A percentile compares a stretch with the other conserved stretches of the same genome.
phyloP scores from a whole-genome alignment of 257 asterid genomes.

The Fraxinus americana region DNA sequence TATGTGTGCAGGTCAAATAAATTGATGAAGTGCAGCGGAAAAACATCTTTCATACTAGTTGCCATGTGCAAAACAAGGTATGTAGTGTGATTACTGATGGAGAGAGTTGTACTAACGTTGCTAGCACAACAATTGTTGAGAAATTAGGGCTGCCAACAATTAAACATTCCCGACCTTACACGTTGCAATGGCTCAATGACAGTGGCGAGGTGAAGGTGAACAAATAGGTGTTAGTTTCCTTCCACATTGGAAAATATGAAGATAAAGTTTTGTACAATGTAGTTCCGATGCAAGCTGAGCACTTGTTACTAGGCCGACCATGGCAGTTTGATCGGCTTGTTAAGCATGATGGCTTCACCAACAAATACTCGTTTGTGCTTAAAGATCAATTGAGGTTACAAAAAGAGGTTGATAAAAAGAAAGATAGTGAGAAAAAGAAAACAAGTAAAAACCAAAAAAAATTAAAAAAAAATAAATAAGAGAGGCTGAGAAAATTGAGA shows the following conservation, averaged over 20 bases:
- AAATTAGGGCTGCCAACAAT: too few species aligned
- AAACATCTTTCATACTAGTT: too few species aligned
- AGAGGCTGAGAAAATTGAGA: background rate
- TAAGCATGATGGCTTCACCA: background rate
- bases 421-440: background rate
- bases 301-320: constrained; percentile 20
- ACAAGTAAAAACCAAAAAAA: background rate
- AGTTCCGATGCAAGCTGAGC: constrained; percentile 4
- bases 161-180: background rate
- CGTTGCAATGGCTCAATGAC: constrained; percentile 18
- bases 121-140: too few species aligned
- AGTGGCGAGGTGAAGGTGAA: constrained; percentile 12
- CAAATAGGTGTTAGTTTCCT: constrained; percentile 19
- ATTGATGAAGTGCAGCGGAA: background rate
- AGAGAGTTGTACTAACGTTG: too few species aligned
- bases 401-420: background rate
- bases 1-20: constrained; percentile 16
- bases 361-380: constrained; percentile 10
- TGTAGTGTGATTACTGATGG: too few species aligned
- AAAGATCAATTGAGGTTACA: background rate
- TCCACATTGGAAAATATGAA: constrained; percentile 5
- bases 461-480: too few species aligned
- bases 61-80: too few species aligned
- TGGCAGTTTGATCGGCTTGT: constrained; percentile 10
- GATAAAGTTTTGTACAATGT: background rate